A percentile compares a stretch with the other conserved stretches of the same genome.
These are phyloP conservation scores for Acer negundo DNA, from an alignment of 345 rosid genomes.

Conservation along the genomic window DNA sequence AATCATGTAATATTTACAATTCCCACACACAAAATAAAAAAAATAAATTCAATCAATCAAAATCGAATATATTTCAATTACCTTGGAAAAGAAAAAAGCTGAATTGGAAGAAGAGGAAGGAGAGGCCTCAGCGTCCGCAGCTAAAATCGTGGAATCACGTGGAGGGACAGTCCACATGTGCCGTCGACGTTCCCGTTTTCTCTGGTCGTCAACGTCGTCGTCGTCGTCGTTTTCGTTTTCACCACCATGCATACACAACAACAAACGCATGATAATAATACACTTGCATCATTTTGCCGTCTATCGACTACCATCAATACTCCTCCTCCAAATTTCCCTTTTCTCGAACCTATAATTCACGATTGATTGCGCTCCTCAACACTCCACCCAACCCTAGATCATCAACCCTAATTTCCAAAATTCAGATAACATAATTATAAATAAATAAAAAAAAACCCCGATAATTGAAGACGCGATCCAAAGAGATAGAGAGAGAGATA, in stretches of 20 bases:
- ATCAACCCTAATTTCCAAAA: constrained; percentile 36
- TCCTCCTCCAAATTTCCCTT: constrained; percentile 4
- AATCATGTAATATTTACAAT: too few relatives aligned
- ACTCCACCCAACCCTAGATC: constrained; percentile 28
- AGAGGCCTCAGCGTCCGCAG: constrained; percentile 22
- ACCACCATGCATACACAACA: constrained; percentile 45
- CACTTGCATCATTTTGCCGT: constrained; percentile 58
- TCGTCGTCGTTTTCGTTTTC: neutral
- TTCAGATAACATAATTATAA: neutral
- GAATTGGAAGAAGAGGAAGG: constrained; percentile 38
- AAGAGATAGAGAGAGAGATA: neutral
- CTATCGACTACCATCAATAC: constrained; percentile 50
- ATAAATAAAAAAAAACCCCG: constrained; percentile 12
- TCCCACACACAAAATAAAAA: neutral
- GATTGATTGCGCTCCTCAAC: constrained; percentile 11
- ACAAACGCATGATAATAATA: constrained; percentile 34
- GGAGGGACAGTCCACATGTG: constrained; percentile 64
- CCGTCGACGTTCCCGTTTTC: constrained; percentile 42
- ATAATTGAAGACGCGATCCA: constrained; percentile 39
- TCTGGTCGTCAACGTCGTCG: constrained; percentile 40
- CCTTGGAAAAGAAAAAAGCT: constrained; percentile 62
- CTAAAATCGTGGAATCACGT: constrained; percentile 49
- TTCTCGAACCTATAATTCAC: constrained; percentile 13
- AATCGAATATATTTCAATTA: constrained; percentile 12
- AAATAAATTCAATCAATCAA: neutral